Evolutionary conservation across 495 filamentous ascomycete genomes (phyloP).

Genomic region (Talaromyces trachyspermus): DNA sequence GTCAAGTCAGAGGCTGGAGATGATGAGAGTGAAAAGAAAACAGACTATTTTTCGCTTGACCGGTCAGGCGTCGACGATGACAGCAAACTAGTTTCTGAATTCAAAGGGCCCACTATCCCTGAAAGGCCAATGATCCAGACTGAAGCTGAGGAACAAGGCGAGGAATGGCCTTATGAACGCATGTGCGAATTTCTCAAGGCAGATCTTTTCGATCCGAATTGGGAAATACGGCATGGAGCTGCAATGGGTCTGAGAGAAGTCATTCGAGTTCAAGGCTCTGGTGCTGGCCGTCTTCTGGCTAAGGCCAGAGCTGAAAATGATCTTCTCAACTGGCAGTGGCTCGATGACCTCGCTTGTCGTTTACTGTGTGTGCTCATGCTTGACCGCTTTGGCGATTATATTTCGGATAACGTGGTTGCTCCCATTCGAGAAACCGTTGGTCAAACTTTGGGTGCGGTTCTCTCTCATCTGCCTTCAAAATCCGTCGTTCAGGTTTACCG

Average conservation of each 20-base stretch:
- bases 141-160: slow-evolving; percentile 66
- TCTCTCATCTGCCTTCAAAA: slow-evolving; percentile 66
- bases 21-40: slow-evolving; percentile 43
- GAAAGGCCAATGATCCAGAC: slow-evolving; percentile 54
- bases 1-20: slow-evolving; percentile 54
- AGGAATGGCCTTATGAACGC: slow-evolving; percentile 90
- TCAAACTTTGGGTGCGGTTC: slow-evolving; percentile 84
- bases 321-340: slow-evolving; percentile 68
- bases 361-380: slow-evolving; percentile 94
- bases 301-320: slow-evolving; percentile 70
- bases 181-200: slow-evolving; percentile 89
- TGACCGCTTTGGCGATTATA: slow-evolving; percentile 94
- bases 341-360: slow-evolving; percentile 88
- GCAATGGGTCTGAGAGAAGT: slow-evolving; percentile 93
- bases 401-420: slow-evolving; percentile 92
- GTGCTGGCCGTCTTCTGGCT: slow-evolving; percentile 72
- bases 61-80: slow-evolving; percentile 73
- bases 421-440: slow-evolving; percentile 94
- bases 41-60: slow-evolving; percentile 84
- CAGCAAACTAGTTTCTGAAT: slow-evolving; percentile 87
- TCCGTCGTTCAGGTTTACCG: slow-evolving; percentile 76
- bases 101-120: slow-evolving; percentile 68
- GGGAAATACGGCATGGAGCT: slow-evolving; percentile 96
- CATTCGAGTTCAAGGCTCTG: slow-evolving; percentile 81
- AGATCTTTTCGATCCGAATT: slow-evolving; percentile 87